Percentiles rank a stretch among this genome's conserved stretches.
These are phyloP conservation scores for Pelargonium australe DNA, from an alignment of 441 rosid genomes.

Conservation along the genomic window DNA sequence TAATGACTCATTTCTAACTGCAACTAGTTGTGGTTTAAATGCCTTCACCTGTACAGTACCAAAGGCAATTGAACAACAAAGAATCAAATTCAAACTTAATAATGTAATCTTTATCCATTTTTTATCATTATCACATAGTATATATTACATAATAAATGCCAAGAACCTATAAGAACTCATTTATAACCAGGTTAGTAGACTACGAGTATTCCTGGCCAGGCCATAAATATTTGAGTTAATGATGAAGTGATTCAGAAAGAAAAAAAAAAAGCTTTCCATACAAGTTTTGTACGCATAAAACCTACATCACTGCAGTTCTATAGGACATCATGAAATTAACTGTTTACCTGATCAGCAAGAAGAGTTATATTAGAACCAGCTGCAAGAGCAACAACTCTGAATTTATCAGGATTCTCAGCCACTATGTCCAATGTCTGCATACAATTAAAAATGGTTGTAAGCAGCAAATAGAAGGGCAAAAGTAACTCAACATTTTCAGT, in stretches of 20 bases:
- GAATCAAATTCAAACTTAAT: neutral
- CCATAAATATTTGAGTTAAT: slow-evolving; percentile 1
- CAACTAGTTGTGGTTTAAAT: slow-evolving; percentile 81
- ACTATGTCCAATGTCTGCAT: slow-evolving; percentile 82
- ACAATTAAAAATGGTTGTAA: slow-evolving; percentile 19
- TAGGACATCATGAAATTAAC: neutral
- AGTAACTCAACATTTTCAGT: neutral
- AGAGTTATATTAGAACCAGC: slow-evolving; percentile 93
- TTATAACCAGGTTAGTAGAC: neutral
- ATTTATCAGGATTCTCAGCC: slow-evolving; percentile 81
- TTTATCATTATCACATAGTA: neutral
- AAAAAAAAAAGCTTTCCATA: slow-evolving; percentile 6
- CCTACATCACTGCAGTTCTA: slow-evolving; percentile 5
- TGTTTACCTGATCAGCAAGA: slow-evolving; percentile 82
- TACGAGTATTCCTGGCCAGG: neutral
- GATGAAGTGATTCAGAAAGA: slow-evolving; percentile 10
- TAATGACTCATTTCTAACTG: slow-evolving; percentile 65
- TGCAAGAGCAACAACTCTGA: slow-evolving; percentile 81
- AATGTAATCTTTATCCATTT: neutral
- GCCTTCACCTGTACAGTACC: slow-evolving; percentile 50
- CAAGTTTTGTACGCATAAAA: neutral
- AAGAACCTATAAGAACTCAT: neutral
- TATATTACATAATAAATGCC: neutral
- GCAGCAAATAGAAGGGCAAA: slow-evolving; percentile 9
- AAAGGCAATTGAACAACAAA: slow-evolving; percentile 11